These are phyloP conservation scores for Daldinia grandis DNA, from an alignment of 495 filamentous ascomycete genomes.

Conservation along the genomic window DNA sequence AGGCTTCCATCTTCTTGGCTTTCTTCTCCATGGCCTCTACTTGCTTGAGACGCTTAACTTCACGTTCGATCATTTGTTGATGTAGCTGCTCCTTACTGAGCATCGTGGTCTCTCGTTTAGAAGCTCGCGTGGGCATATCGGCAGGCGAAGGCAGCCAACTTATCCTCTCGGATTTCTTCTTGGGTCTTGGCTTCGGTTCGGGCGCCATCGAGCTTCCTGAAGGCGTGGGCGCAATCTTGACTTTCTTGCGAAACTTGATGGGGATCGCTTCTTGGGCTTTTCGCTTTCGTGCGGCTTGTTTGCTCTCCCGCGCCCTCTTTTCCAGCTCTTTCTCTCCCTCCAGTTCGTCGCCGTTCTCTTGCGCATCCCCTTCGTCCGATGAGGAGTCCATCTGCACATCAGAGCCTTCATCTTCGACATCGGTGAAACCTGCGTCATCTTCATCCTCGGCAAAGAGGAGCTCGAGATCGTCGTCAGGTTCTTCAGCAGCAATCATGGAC, in stretches of 20 bases:
- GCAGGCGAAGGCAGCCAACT: conserved; percentile 86
- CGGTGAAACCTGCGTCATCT: conserved; percentile 81
- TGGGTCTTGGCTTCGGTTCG: conserved; percentile 67
- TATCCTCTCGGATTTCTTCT: conserved; percentile 91
- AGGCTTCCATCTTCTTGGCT: conserved; percentile 76
- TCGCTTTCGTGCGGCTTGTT: conserved; percentile 69
- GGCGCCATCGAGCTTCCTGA: conserved; percentile 58
- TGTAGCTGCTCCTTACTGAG: conserved; percentile 84
- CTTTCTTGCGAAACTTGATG: conserved; percentile 62
- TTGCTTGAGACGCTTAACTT: conserved; percentile 78
- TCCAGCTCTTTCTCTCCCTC: conserved; percentile 72
- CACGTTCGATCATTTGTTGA: conserved; percentile 81
- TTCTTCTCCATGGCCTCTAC: conserved; percentile 88
- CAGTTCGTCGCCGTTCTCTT: conserved; percentile 71
- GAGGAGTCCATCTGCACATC: conserved; percentile 86
- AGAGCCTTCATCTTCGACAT: conserved; percentile 71
- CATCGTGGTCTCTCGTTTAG: conserved; percentile 82
- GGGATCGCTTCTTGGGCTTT: conserved; percentile 73
- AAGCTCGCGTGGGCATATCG: conserved; percentile 82
- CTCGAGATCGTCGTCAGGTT: conserved; percentile 78
- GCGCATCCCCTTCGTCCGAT: conserved; percentile 78
- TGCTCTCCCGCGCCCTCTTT: conserved; percentile 63
- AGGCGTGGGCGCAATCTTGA: conserved; percentile 60
- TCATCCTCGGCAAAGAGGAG: conserved; percentile 87
- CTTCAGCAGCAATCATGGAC: conserved; percentile 77